Base-by-base conservation (phyloP, 345 rosid species). In the Gossypioides kirkii region DNA sequence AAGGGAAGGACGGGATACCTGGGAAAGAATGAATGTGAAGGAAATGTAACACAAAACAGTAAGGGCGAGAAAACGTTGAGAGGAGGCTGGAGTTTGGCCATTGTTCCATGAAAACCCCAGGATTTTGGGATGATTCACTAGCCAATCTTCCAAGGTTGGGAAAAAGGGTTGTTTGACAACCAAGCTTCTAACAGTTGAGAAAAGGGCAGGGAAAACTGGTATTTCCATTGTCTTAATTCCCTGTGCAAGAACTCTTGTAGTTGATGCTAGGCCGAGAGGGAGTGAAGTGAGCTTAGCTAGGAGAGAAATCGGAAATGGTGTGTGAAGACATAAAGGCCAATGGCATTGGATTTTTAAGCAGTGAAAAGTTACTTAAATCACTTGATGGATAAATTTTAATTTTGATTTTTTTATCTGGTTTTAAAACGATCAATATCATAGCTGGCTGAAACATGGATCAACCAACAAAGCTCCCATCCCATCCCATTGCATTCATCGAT, bases 81-180 rank as follows among this genome's bases (percentile, higher is more conserved):
- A 58, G 76, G 97, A 90, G 77, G 82, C 97, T 1, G 82, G 36
- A 52, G 91, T 94, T 38, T 80, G 82, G 52, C 80, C 80, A 52
- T 78, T 82, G 22, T 28, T 73, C 97, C 98, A 91, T n/a, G 81
- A 70, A 79, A 89, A 92, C 47, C 77, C 42, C 41, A 70, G 80
- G 72, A 94, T 87, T 22, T 28, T 63, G 0, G 95, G 97, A 60
- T 90, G 92, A 49, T 77, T 55, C n/a, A 90, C 91, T 8, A 90
- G 88, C 84, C 80, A 88, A 73, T 83, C 77, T 25, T 77, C 85
- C 47, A 86, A 68, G 12, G 76, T 42, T 12, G 90, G 76, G 70
- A 64, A 42, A 55, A 83, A 10, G 0, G 72, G 54, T 25, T 55
- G 76, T 1, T 11, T 46, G 55, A 70, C 58, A 1, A 60, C 43